These are phyloP conservation scores for Asterella californica DNA, from an alignment of 225 moss, liverwort and hornwort species.

Conservation along the genomic window DNA sequence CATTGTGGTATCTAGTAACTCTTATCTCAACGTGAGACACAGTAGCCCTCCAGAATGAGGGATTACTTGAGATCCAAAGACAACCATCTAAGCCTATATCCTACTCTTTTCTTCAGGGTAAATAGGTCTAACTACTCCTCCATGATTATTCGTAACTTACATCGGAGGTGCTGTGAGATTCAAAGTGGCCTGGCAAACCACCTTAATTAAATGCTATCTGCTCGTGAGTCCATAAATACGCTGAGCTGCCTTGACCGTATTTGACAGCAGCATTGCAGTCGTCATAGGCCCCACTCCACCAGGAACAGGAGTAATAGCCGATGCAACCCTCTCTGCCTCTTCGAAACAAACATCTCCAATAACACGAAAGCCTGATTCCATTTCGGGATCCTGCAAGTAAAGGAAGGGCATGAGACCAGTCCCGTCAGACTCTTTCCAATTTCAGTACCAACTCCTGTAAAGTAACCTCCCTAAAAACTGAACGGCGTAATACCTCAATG, in stretches of 20 bases:
- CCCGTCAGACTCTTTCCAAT: neutral
- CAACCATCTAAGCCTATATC: neutral
- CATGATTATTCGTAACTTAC: neutral
- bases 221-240: slow-evolving; percentile 27
- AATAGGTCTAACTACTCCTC: neutral
- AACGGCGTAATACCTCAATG: slow-evolving; percentile 44
- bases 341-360: slow-evolving; percentile 91
- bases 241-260: slow-evolving; percentile 53
- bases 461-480: neutral
- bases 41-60: neutral
- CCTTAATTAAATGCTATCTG: neutral
- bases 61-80: neutral
- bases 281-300: slow-evolving; percentile 96
- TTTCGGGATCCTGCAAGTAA: slow-evolving; percentile 55
- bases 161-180: neutral
- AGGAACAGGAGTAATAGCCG: slow-evolving; percentile 86
- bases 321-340: slow-evolving; percentile 80
- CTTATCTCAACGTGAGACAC: neutral
- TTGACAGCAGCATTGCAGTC: slow-evolving; percentile 84
- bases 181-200: neutral
- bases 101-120: no score
- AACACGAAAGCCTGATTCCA: slow-evolving; percentile 74
- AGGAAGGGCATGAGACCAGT: neutral
- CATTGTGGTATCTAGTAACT: neutral
- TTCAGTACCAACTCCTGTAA: neutral